Evolutionary conservation across 208 protist genomes (phyloP).

Genomic region (Trypanosoma cruzi): DNA sequence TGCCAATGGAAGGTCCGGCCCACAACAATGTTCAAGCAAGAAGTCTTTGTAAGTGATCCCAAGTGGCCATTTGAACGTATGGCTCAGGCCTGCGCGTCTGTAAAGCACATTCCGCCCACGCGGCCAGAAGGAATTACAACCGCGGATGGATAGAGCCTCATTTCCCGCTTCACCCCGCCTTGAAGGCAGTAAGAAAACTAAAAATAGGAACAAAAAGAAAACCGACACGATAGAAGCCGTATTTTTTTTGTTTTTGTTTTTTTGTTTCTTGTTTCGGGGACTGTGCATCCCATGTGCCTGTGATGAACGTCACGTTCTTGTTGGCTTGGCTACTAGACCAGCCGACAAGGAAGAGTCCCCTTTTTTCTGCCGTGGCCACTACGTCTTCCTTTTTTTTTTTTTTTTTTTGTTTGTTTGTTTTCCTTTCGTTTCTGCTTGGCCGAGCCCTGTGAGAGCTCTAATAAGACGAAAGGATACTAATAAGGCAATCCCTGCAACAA

Average conservation of each 20-base stretch:
- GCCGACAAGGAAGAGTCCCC: neutral
- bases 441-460: too few relatives aligned
- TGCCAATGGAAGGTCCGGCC: conserved; percentile 76
- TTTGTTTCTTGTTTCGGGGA: conserved; percentile 4
- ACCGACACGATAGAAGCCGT: neutral
- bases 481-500: too few relatives aligned
- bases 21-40: conserved; percentile 67
- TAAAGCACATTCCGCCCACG: conserved; percentile 28
- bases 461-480: too few relatives aligned
- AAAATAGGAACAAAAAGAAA: neutral
- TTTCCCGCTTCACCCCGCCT: neutral
- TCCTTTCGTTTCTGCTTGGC: too few relatives aligned
- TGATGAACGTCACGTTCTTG: neutral
- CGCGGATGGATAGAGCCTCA: conserved; percentile 10
- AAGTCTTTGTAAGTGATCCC: conserved; percentile 45
- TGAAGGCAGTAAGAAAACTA: neutral
- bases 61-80: conserved; percentile 59
- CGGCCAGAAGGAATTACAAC: conserved; percentile 2
- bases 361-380: too few relatives aligned
- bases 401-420: too few relatives aligned
- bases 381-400: too few relatives aligned
- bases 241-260: conserved; percentile 25
- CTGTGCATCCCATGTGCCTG: neutral
- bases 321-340: neutral
- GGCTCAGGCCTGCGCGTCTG: conserved; percentile 50